Evolutionary conservation across 306 rosid genomes (phyloP), one percentile per base, ranked within the genome.

Genomic region (Trifolium dubium): DNA sequence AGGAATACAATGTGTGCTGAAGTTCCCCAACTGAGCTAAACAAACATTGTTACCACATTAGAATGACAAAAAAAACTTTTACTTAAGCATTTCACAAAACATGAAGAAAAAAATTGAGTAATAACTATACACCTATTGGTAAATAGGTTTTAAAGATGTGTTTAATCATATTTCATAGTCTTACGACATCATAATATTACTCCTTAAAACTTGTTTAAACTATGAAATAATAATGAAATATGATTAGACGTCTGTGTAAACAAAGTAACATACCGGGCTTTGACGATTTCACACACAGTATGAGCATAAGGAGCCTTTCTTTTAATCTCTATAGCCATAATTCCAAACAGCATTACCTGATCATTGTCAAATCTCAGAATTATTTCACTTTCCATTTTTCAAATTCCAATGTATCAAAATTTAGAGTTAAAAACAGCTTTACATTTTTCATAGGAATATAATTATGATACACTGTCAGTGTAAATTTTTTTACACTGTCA

Each of bases 291-390:
- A 62, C 98, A 93, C 17, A 91, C 94, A 11, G 98, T 91, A 60
- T 93, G 98, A 74, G 97, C 97, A 81, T 88, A 80, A 62, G 96
- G 98, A 68, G 98, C 98, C 79, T 93, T 93, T 80, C 98, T 85
- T 84, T 93, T 93, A 61, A 93, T 89, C 93, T 93, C 98, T 79
- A 93, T 93, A 29, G 98, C 98, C 88, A 93, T 91, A 71, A 93
- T 6, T 75, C 98, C 98, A 77, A 93, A 93, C 83, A 93, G 76
- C 64, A 93, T 80, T 19, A 91, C 98, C 97, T 93, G 85, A 31
- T 54, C 63, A 78, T 56, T 50, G 50, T 11, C 55, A 67, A 67
- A 17, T 40, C n/a, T 73, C 60, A 40, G 59, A 39, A 32, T 70
- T 17, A 40, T 39, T 58, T 66, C 55, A 29, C 39, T 70, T 54